phyloP scores from a whole-genome alignment of 768 basidiomycete species.

The Mycena albidolilacea region DNA sequence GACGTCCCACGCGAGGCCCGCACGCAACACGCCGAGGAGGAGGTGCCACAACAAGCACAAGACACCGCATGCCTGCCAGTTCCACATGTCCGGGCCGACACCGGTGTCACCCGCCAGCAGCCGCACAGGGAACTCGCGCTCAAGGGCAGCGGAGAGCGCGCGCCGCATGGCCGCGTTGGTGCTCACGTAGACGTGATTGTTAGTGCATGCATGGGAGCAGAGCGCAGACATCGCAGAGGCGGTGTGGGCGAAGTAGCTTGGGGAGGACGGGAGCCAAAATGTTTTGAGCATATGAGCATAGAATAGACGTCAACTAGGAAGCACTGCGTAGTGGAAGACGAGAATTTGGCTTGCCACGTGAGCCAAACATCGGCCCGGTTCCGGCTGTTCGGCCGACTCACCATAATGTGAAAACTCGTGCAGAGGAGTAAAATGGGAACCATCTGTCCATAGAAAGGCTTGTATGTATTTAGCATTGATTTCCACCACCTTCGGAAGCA shows the following conservation, averaged over 20 bases:
- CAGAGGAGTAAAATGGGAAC: too few species aligned
- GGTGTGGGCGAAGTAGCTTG: slow-evolving; percentile 82
- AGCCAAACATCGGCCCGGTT: too few species aligned
- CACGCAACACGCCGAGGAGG: slow-evolving; percentile 70
- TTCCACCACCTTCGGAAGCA: too few species aligned
- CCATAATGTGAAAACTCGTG: too few species aligned
- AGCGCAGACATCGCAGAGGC: slow-evolving; percentile 76
- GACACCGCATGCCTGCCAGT: slow-evolving; percentile 84
- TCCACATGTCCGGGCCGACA: slow-evolving; percentile 77
- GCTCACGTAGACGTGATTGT: slow-evolving; percentile 77
- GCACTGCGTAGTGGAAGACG: too few species aligned
- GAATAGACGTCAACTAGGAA: too few species aligned
- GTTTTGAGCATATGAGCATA: slow-evolving; percentile 87
- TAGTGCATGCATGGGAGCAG: slow-evolving; percentile 83
- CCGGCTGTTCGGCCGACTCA: too few species aligned
- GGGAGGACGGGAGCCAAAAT: slow-evolving; percentile 87
- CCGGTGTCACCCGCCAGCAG: slow-evolving; percentile 72
- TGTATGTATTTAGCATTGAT: too few species aligned
- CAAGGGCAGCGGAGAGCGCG: slow-evolving; percentile 77
- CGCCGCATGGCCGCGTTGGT: slow-evolving; percentile 81
- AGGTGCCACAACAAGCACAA: slow-evolving; percentile 82
- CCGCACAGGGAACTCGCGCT: slow-evolving; percentile 81
- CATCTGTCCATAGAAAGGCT: too few species aligned
- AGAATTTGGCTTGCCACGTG: too few species aligned
- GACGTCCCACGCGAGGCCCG: slow-evolving; percentile 73